These are phyloP conservation scores for Nissolia schottii DNA, from an alignment of 306 rosid species.

Conservation along the genomic window DNA sequence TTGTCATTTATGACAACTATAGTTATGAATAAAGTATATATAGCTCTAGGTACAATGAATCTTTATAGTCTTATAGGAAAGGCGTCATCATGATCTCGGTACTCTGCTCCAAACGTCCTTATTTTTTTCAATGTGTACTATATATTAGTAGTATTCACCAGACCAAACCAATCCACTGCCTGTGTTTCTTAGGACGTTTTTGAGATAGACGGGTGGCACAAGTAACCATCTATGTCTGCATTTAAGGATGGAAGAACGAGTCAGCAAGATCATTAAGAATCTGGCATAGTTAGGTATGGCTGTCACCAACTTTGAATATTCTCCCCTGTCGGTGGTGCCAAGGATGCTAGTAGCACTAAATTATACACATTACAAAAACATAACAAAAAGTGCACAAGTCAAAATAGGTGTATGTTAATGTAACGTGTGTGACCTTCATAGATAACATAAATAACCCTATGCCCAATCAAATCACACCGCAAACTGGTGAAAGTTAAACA, in stretches of 20 bases:
- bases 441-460: not conserved
- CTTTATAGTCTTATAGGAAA: not conserved
- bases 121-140: slow-evolving; percentile 15
- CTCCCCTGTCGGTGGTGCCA: not conserved
- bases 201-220: not conserved
- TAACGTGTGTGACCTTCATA: not conserved
- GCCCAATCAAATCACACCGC: slow-evolving; percentile 22
- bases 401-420: not conserved
- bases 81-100: not conserved
- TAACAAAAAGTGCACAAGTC: not conserved
- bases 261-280: slow-evolving; percentile 8
- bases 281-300: slow-evolving; percentile 3
- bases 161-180: not conserved
- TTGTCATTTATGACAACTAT: not conserved
- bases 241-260: slow-evolving; percentile 5
- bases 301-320: slow-evolving; percentile 8
- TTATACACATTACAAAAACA: not conserved
- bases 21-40: slow-evolving; percentile 18
- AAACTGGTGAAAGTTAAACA: not conserved
- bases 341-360: not conserved
- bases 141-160: not conserved
- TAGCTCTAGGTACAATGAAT: slow-evolving; percentile 21
- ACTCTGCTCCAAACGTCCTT: not conserved
- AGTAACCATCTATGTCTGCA: not conserved
- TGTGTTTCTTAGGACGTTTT: not conserved